Evolutionary conservation across 345 rosid genomes (phyloP).

Genomic region (Excoecaria agallocha): DNA sequence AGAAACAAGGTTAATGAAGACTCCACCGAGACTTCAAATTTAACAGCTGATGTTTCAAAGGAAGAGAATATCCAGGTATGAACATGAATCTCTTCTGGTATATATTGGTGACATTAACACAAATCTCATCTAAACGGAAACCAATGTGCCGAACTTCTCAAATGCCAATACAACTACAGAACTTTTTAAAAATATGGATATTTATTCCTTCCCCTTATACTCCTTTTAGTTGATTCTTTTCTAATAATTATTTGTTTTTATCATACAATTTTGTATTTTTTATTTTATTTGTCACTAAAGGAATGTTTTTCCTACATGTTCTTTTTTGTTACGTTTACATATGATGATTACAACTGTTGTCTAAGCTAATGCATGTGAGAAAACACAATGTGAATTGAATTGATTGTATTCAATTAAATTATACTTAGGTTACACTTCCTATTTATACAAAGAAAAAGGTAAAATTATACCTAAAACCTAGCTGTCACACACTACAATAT

Average conservation of each 20-base stretch:
- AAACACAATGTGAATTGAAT: too few relatives aligned
- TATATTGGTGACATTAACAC: not conserved
- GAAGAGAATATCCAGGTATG: constrained; percentile 14
- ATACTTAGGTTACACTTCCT: too few relatives aligned
- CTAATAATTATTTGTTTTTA: not conserved
- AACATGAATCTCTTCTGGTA: not conserved
- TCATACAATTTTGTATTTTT: not conserved
- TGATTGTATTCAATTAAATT: too few relatives aligned
- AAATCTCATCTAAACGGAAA: not conserved
- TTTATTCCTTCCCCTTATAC: not conserved
- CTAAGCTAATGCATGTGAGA: too few relatives aligned
- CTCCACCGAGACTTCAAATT: not conserved
- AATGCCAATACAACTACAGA: not conserved
- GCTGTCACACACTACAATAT: too few relatives aligned
- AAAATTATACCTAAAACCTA: too few relatives aligned
- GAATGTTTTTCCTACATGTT: too few relatives aligned
- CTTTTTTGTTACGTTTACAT: too few relatives aligned
- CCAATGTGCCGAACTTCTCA: not conserved
- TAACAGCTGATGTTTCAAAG: constrained; percentile 9
- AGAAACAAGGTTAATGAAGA: not conserved
- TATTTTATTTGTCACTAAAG: too few relatives aligned
- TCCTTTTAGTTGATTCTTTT: not conserved
- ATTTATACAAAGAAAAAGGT: too few relatives aligned
- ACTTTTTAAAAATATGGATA: not conserved
- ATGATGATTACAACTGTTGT: too few relatives aligned